Conservation (phyloP, 169 alveolate species). For the Plasmodium malariae region DNA sequence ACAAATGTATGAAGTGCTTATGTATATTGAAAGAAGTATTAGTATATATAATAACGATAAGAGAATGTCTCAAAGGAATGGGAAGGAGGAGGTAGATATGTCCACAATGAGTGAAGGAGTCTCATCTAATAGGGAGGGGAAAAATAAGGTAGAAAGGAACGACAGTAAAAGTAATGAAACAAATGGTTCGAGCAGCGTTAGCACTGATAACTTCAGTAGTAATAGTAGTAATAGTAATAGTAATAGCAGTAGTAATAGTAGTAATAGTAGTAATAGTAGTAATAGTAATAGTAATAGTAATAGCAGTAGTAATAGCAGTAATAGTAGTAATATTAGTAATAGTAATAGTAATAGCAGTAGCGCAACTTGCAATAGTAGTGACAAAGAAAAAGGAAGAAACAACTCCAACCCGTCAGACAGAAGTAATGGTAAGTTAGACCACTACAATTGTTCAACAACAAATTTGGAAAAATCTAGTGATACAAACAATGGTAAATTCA, state of each 20-base stretch:
- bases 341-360: neutral
- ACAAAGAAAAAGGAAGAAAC: too few relatives aligned
- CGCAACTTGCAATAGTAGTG: neutral
- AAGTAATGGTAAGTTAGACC: too few relatives aligned
- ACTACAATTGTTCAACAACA: too few relatives aligned
- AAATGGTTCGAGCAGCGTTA: neutral
- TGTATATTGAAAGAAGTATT: conserved; percentile 48
- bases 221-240: neutral
- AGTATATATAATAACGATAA: too few relatives aligned
- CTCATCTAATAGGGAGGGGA: too few relatives aligned
- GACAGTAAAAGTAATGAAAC: neutral
- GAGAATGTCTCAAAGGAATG: neutral
- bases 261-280: neutral
- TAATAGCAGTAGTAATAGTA: neutral
- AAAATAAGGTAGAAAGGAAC: neutral
- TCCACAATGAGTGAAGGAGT: neutral
- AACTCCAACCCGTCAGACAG: too few relatives aligned
- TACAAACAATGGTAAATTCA: neutral
- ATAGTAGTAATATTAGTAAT: neutral
- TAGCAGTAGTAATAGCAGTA: neutral
- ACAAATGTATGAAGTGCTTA: conserved; percentile 37
- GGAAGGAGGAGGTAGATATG: neutral
- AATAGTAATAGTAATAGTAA: neutral
- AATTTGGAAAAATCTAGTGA: too few relatives aligned
- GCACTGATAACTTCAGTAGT: neutral